Percentiles rank a stretch among this genome's conserved stretches.
phyloP scores from a whole-genome alignment of 1,284 basidiomycete species.

The Trichosporon sp. region DNA sequence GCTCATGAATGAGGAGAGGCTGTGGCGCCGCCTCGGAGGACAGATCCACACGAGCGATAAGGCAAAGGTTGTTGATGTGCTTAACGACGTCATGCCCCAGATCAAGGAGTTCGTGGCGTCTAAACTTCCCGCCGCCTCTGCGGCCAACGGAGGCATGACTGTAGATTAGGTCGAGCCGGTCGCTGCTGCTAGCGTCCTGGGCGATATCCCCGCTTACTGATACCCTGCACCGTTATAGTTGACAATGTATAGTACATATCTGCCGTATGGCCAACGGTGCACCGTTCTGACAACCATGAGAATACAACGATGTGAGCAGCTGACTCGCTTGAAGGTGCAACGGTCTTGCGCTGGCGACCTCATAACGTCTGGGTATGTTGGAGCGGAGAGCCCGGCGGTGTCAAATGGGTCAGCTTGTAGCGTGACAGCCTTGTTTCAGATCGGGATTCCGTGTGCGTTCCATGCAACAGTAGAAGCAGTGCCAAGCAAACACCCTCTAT shows the following conservation, averaged over 20 bases:
- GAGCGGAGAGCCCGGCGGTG: too few relatives aligned
- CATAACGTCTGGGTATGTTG: too few relatives aligned
- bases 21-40: slow-evolving; percentile 40
- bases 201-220: too few relatives aligned
- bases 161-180: neutral
- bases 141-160: neutral
- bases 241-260: neutral
- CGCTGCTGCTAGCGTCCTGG: neutral
- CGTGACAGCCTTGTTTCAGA: neutral
- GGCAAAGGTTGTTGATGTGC: slow-evolving; percentile 43
- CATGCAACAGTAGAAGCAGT: neutral
- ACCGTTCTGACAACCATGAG: too few relatives aligned
- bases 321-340: too few relatives aligned
- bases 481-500: too few relatives aligned
- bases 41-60: slow-evolving; percentile 37
- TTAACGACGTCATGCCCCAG: slow-evolving; percentile 36
- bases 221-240: neutral
- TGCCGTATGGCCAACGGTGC: too few relatives aligned
- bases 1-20: slow-evolving; percentile 37
- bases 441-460: neutral
- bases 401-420: too few relatives aligned
- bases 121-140: slow-evolving; percentile 15
- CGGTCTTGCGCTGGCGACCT: too few relatives aligned
- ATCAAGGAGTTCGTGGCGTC: slow-evolving; percentile 39
- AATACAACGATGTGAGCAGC: too few relatives aligned